Percentiles rank a stretch among this genome's conserved stretches.
Evolutionary conservation across 2,329 filamentous ascomycete species (phyloP).

Genomic region (Scedosporium apiospermum): DNA sequence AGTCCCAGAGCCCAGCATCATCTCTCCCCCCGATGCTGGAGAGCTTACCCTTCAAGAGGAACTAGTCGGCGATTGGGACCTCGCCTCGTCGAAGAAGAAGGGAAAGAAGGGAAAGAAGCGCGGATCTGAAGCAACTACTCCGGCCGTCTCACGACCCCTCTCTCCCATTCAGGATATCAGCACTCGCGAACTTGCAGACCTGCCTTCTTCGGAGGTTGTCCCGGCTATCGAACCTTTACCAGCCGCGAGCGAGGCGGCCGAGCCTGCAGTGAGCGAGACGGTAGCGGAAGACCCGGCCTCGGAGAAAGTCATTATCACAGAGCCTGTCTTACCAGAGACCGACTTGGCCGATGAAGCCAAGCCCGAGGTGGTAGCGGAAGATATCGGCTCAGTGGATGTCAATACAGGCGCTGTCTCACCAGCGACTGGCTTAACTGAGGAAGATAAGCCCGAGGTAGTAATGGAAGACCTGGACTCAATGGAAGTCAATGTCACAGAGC

Average conservation of each 20-base stretch:
- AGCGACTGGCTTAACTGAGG: too few relatives aligned
- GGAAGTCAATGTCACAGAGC: neutral
- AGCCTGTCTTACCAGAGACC: too few relatives aligned
- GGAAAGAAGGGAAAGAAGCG: slow-evolving; percentile 26
- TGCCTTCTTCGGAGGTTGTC: neutral
- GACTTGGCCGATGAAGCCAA: too few relatives aligned
- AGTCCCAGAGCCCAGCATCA: neutral
- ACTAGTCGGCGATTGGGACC: slow-evolving; percentile 9
- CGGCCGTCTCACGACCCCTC: neutral
- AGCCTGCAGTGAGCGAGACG: neutral
- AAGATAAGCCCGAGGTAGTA: too few relatives aligned
- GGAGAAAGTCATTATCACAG: too few relatives aligned
- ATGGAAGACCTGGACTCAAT: too few relatives aligned
- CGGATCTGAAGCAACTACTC: neutral
- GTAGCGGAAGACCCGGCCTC: neutral
- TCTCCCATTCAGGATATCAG: neutral
- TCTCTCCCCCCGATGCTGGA: too few relatives aligned
- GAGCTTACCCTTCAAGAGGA: neutral
- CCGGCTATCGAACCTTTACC: neutral
- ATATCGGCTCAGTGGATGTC: neutral
- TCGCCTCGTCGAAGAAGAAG: slow-evolving; percentile 13
- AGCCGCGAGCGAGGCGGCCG: neutral
- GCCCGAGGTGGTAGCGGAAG: too few relatives aligned
- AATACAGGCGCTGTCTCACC: neutral
- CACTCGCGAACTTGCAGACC: neutral